Conservation (phyloP, 164 flowering plant species). For the Echeveria elegans region DNA sequence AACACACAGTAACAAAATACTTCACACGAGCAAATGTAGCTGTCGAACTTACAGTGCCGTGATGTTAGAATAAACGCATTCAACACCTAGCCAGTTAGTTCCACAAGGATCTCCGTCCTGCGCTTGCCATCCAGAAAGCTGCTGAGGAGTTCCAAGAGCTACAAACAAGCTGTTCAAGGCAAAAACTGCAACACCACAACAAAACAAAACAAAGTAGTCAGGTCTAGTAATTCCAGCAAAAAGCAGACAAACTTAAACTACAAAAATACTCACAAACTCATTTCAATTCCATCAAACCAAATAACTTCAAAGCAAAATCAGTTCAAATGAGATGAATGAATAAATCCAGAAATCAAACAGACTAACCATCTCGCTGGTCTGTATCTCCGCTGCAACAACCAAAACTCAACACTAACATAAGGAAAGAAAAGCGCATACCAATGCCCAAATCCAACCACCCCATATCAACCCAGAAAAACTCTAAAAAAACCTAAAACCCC, state of each 20-base stretch:
- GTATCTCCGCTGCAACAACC: conserved; percentile 24
- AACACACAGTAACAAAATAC: background rate
- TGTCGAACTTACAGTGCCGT: conserved; percentile 48
- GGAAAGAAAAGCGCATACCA: conserved; percentile 10
- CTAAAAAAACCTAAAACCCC: background rate
- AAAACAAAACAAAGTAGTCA: conserved; percentile 13
- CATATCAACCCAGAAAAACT: conserved; percentile 10
- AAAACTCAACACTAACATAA: conserved; percentile 14
- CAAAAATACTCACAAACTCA: conserved; percentile 11
- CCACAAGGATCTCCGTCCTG: conserved; percentile 85
- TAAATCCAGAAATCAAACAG: conserved; percentile 17
- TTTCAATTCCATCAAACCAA: background rate
- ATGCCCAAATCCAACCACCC: conserved; percentile 20
- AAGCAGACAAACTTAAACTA: background rate
- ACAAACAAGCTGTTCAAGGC: conserved; percentile 59
- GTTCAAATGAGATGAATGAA: no score
- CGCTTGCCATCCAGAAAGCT: conserved; percentile 60
- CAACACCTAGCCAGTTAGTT: conserved; percentile 75
- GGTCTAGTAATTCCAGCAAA: conserved; percentile 8
- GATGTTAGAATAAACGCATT: conserved; percentile 59
- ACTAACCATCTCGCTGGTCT: conserved; percentile 49
- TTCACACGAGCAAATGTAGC: conserved; percentile 7
- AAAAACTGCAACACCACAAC: conserved; percentile 27
- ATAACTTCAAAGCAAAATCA: background rate
- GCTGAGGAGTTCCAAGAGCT: conserved; percentile 51